Conservation (phyloP, 1,284 basidiomycete species). For the Sporisorium reilianum region DNA sequence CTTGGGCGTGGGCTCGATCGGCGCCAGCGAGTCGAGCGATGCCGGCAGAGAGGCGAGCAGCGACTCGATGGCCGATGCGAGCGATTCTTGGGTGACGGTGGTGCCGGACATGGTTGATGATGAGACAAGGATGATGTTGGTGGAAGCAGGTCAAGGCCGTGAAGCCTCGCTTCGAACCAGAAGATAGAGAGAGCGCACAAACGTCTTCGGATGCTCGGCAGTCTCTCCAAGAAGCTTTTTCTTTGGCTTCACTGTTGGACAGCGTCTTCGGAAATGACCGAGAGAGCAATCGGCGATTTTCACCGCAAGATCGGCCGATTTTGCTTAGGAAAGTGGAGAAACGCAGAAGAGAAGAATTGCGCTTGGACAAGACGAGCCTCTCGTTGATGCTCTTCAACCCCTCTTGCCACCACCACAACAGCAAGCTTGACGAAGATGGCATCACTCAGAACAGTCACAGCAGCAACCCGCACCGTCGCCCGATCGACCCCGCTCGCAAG, state of each 20-base stretch:
- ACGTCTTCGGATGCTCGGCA: constrained; percentile 31
- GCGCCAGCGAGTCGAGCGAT: constrained; percentile 19
- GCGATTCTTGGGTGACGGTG: constrained; percentile 27
- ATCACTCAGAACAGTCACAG: constrained; percentile 14
- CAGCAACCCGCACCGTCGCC: constrained; percentile 2
- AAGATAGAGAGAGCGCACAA: neutral
- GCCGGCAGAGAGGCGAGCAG: constrained; percentile 28
- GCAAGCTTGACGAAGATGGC: constrained; percentile 9
- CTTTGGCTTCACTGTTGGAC: neutral
- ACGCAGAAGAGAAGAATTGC: constrained; percentile 4
- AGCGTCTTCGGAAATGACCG: constrained; percentile 17
- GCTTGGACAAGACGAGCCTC: neutral
- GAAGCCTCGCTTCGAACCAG: too few species aligned
- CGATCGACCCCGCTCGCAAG: neutral
- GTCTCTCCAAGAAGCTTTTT: constrained; percentile 6
- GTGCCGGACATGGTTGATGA: constrained; percentile 4
- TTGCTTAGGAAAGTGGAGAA: constrained; percentile 25
- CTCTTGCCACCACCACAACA: neutral
- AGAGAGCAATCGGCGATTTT: constrained; percentile 14
- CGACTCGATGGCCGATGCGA: constrained; percentile 24
- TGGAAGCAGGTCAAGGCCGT: neutral
- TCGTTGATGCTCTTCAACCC: too few species aligned
- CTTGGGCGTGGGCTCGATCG: constrained; percentile 29
- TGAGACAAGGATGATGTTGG: neutral
- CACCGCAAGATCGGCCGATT: constrained; percentile 10